These are phyloP conservation scores for Jasminum sambac DNA, from an alignment of 257 asterid species.

Conservation along the genomic window DNA sequence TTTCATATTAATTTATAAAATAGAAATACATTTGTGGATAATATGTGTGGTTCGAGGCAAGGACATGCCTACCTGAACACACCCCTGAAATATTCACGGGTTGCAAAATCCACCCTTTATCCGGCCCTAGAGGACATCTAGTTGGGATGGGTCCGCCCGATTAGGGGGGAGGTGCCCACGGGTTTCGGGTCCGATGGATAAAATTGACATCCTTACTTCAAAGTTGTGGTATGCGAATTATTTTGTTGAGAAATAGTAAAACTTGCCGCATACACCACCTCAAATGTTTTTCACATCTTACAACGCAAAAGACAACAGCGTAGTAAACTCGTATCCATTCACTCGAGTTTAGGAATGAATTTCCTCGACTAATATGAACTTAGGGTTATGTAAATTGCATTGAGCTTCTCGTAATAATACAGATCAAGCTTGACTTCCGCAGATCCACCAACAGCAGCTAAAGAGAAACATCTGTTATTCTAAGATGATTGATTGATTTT, in stretches of 20 bases:
- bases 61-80: too few species aligned
- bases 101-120: too few species aligned
- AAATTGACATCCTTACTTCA: too few species aligned
- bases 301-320: conserved; percentile 3
- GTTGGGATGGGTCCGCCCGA: too few species aligned
- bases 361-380: conserved; percentile 13
- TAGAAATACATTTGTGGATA: too few species aligned
- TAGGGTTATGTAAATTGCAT: conserved; percentile 28
- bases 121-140: too few species aligned
- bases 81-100: too few species aligned
- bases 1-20: too few species aligned
- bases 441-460: conserved; percentile 44
- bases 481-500: conserved; percentile 49
- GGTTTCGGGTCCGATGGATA: too few species aligned
- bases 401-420: conserved; percentile 25
- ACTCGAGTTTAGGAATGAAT: conserved; percentile 9
- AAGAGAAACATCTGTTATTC: conserved; percentile 39
- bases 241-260: not conserved
- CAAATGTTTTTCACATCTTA: conserved; percentile 18
- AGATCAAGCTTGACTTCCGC: conserved; percentile 31
- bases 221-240: not conserved
- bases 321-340: conserved; percentile 20
- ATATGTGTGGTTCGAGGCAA: too few species aligned
- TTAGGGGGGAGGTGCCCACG: too few species aligned
- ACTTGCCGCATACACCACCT: conserved; percentile 19